These are phyloP conservation scores for Malus asiatica DNA, from an alignment of 306 rosid species.

Conservation along the genomic window DNA sequence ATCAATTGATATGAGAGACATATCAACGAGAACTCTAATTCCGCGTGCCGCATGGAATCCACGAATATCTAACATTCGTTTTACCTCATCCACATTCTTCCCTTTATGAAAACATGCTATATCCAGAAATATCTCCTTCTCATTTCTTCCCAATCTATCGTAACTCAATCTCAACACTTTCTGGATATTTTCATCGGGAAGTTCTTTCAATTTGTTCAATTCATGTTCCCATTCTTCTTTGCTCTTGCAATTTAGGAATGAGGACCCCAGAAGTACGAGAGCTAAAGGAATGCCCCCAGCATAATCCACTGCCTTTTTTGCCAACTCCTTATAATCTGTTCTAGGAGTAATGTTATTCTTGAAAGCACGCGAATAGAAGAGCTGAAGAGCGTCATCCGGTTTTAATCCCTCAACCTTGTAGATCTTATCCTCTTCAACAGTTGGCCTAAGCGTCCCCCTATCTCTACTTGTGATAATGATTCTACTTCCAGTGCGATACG, in stretches of 20 bases:
- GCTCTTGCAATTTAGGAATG: neutral
- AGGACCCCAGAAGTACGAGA: neutral
- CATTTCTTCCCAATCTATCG: neutral
- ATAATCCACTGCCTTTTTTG: neutral
- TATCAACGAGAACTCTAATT: neutral
- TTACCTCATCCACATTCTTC: fast-evolving
- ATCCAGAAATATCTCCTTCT: neutral
- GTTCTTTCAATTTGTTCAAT: neutral
- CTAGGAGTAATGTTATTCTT: too few species aligned
- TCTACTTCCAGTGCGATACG: neutral
- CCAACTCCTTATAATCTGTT: neutral
- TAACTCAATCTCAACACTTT: neutral
- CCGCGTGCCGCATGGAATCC: fast-evolving
- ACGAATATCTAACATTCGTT: neutral
- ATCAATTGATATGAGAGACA: neutral
- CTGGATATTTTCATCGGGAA: neutral
- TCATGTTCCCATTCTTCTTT: neutral
- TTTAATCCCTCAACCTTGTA: too few species aligned
- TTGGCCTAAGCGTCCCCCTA: neutral
- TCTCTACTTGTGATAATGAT: neutral
- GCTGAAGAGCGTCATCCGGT: too few species aligned
- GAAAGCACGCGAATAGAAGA: too few species aligned
- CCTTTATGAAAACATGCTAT: neutral
- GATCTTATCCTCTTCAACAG: too few species aligned
- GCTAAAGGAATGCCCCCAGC: neutral